A percentile compares a stretch with the other conserved stretches of the same genome.
phyloP scores from a whole-genome alignment of 192 early-diverging fungal genomes.

The Dissophora ornata region DNA sequence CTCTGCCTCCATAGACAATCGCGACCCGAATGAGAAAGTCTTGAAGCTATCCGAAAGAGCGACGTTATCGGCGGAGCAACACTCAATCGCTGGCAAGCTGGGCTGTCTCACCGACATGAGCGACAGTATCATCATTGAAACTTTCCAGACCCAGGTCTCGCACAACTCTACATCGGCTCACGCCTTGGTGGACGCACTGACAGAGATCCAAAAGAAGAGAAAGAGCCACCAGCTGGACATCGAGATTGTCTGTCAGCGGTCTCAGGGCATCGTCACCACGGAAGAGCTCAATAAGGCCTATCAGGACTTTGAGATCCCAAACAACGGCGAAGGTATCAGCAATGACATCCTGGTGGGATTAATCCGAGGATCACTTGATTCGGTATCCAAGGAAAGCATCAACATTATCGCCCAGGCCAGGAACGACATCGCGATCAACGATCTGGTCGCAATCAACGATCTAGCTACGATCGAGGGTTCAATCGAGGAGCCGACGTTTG shows the following conservation, averaged over 20 bases:
- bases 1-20: constrained; percentile 10
- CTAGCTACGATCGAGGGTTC: constrained; percentile 24
- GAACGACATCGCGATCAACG: too few species aligned
- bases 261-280: constrained; percentile 61
- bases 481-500: neutral
- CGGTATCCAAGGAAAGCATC: constrained; percentile 33
- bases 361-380: constrained; percentile 34
- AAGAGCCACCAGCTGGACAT: constrained; percentile 51
- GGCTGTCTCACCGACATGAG: constrained; percentile 53
- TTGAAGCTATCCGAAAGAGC: constrained; percentile 10
- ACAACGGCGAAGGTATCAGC: constrained; percentile 41
- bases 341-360: constrained; percentile 50
- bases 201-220: constrained; percentile 46
- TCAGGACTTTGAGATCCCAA: constrained; percentile 53
- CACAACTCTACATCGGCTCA: constrained; percentile 57
- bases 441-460: too few species aligned
- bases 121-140: constrained; percentile 62
- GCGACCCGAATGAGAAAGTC: constrained; percentile 6
- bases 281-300: constrained; percentile 59
- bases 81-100: constrained; percentile 6
- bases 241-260: constrained; percentile 63
- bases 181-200: constrained; percentile 60
- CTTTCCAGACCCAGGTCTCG: constrained; percentile 57
- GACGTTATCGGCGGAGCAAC: constrained; percentile 6
- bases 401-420: constrained; percentile 42